Percentiles rank a stretch among this genome's conserved stretches.
phyloP scores from a whole-genome alignment of 2,329 filamentous ascomycete species.

The Geosmithia flava region DNA sequence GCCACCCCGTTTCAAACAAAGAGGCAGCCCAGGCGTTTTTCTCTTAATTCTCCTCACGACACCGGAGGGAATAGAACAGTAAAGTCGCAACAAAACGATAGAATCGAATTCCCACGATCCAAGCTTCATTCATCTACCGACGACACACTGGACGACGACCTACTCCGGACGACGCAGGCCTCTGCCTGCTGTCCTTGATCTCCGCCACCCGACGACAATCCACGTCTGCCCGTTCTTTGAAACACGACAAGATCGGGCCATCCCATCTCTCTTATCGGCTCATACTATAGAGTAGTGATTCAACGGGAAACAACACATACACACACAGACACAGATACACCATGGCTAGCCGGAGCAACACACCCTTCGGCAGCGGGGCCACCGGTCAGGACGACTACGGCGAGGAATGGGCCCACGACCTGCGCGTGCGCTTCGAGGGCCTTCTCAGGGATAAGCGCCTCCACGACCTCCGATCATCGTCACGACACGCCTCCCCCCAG shows the following conservation, averaged over 20 bases:
- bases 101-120: too few species aligned
- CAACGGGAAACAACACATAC: background rate
- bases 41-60: too few species aligned
- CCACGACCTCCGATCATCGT: conserved; percentile 51
- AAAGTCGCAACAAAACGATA: too few species aligned
- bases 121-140: background rate
- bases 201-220: background rate
- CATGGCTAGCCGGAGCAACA: conserved; percentile 24
- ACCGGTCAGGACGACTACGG: conserved; percentile 34
- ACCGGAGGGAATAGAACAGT: too few species aligned
- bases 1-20: too few species aligned
- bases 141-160: background rate
- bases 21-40: too few species aligned
- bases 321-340: conserved; percentile 4
- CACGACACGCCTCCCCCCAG: conserved; percentile 50
- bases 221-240: background rate
- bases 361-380: conserved; percentile 16
- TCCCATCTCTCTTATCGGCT: background rate
- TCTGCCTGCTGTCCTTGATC: background rate
- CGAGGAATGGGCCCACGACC: conserved; percentile 65
- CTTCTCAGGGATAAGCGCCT: conserved; percentile 77
- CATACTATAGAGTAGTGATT: background rate
- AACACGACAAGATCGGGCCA: background rate
- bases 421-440: conserved; percentile 77
- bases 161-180: background rate